Evolutionary conservation across 345 rosid genomes (phyloP), one percentile per base, ranked within the genome.

Genomic region (Cardiospermum halicacabum): DNA sequence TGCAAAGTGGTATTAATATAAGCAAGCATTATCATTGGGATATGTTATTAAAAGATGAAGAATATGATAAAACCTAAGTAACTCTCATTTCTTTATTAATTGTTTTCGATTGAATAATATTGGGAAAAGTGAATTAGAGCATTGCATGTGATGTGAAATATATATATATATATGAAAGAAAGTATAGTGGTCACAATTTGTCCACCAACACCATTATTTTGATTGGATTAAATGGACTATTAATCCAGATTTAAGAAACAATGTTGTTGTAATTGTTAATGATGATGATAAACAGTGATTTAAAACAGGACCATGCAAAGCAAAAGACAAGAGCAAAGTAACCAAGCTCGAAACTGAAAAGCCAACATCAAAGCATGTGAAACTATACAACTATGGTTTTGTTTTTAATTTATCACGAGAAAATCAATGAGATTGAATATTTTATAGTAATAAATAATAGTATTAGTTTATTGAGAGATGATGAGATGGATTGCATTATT

Each of bases 401-500:
- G 53, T 28, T 24, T 15, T 30, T 32, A 24, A 48, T 48, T 18
- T 26, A 53, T 31, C 62, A 58, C 63, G 73, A 74, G 18, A 27
- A 65, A 63, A 26, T 7, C 1, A 11, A 27, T 26, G 68, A n/a
- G 40, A 30, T n/a, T 22, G 48, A 45, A 50, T 63, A 45, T 63
- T 16, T 36, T 62, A 45, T 18, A n/a, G 30, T 7, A 53, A 61
- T 2, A 48, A 53, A 53, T 27, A 5, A 30, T 37, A 19, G 42
- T 0, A 4, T 12, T 6, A 7, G 4, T n/a, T 16, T 15, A 7
- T 39, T 13, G 9, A 51, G 25, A 53, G 7, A 16, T 6, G 21
- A 16, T 67, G 74, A 71, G 74, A 73, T 76, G 80, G 83, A 73
- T 45, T 65, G 50, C 78, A 71, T 70, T 73, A 68, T 53, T 68